A percentile compares a stretch with the other conserved stretches of the same genome.
phyloP scores from a whole-genome alignment of 192 early-diverging fungal genomes.

The Globomyces pollinis-pini region DNA sequence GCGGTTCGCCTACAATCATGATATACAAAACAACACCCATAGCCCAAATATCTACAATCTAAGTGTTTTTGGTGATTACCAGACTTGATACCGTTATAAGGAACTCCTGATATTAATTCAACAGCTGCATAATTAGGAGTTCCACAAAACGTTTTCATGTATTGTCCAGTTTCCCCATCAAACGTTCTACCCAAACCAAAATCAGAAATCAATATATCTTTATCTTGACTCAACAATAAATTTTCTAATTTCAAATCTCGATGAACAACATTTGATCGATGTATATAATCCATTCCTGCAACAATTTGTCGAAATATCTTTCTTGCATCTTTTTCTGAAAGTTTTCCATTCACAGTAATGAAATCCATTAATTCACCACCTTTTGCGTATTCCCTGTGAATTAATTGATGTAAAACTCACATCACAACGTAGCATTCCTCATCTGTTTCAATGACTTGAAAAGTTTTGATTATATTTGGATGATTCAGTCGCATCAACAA shows the following conservation, averaged over 20 bases:
- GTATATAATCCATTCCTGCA: slow-evolving; percentile 56
- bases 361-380: slow-evolving; percentile 58
- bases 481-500: slow-evolving; percentile 57
- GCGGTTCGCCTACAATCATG: slow-evolving; percentile 54
- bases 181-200: slow-evolving; percentile 56
- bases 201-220: slow-evolving; percentile 51
- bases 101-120: slow-evolving; percentile 58
- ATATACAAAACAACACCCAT: slow-evolving; percentile 58
- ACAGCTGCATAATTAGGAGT: slow-evolving; percentile 62
- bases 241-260: slow-evolving; percentile 57
- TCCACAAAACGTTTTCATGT: slow-evolving; percentile 35
- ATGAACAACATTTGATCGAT: slow-evolving; percentile 54
- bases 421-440: slow-evolving; percentile 60
- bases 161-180: slow-evolving; percentile 31
- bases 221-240: slow-evolving; percentile 41
- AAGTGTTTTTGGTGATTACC: too few species aligned
- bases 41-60: slow-evolving; percentile 62
- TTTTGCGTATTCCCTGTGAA: slow-evolving; percentile 56
- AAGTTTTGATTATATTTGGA: slow-evolving; percentile 54
- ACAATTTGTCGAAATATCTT: slow-evolving; percentile 55
- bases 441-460: slow-evolving; percentile 55
- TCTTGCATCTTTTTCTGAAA: slow-evolving; percentile 48
- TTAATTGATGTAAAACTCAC: slow-evolving; percentile 14
- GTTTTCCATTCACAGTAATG: slow-evolving; percentile 44
- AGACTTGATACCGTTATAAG: slow-evolving; percentile 55